Conservation (phyloP, 768 basidiomycete species). For the Tephrocybe sp. region DNA sequence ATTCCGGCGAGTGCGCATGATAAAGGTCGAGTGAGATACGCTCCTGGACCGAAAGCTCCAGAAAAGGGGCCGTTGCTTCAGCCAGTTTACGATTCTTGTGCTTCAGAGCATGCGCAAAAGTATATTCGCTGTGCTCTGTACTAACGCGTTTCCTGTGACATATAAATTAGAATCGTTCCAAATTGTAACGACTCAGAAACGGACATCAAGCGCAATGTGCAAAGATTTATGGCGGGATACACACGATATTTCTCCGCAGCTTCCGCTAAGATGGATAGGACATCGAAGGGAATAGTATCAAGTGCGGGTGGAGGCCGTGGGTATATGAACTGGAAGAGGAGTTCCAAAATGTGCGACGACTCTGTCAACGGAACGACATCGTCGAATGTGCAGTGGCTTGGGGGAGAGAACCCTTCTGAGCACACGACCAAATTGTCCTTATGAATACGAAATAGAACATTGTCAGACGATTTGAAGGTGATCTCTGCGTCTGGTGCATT, state of each 20-base stretch:
- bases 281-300: slow-evolving; percentile 15
- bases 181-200: no score
- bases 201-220: slow-evolving; percentile 26
- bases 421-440: slow-evolving; percentile 17
- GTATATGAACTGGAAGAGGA: slow-evolving; percentile 28
- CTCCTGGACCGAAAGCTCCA: no score
- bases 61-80: no score
- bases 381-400: slow-evolving; percentile 10
- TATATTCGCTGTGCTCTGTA: no score
- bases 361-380: slow-evolving; percentile 25
- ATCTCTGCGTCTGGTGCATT: slow-evolving; percentile 21
- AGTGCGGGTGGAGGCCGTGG: slow-evolving; percentile 24
- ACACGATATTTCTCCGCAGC: slow-evolving; percentile 34
- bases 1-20: no score
- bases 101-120: no score
- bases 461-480: slow-evolving; percentile 22
- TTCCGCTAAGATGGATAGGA: slow-evolving; percentile 23
- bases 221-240: slow-evolving; percentile 26
- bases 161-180: no score
- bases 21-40: no score
- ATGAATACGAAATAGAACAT: slow-evolving; percentile 23
- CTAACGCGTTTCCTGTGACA: no score
- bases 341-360: slow-evolving; percentile 19
- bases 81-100: no score
- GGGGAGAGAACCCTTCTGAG: slow-evolving; percentile 23